Evolutionary conservation across 2,329 filamentous ascomycete genomes (phyloP).

Genomic region (Ambrosiella cleistominuta): DNA sequence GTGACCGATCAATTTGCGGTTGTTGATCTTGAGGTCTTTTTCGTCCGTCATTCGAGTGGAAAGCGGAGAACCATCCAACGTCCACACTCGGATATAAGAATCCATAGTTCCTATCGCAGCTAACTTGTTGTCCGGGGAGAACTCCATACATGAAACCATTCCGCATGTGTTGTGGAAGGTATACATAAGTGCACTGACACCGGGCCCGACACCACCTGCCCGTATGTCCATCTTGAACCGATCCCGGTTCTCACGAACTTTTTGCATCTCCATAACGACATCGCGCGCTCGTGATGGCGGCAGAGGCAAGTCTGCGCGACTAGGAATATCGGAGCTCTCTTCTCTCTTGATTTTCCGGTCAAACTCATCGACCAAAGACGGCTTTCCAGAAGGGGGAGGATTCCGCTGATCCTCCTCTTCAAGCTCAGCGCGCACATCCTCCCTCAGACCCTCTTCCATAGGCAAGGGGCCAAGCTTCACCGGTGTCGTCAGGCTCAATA

Average conservation of each 20-base stretch:
- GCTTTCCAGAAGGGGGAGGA: slow-evolving; percentile 51
- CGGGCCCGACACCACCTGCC: slow-evolving; percentile 66
- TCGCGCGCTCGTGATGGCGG: slow-evolving; percentile 79
- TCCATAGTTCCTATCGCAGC: slow-evolving; percentile 81
- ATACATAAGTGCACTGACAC: slow-evolving; percentile 86
- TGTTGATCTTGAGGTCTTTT: slow-evolving; percentile 42
- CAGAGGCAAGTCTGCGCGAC: slow-evolving; percentile 61
- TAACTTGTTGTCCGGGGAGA: slow-evolving; percentile 76
- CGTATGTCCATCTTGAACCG: slow-evolving; percentile 74
- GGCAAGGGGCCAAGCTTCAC: slow-evolving; percentile 68
- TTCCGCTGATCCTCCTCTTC: slow-evolving; percentile 68
- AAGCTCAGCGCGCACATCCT: slow-evolving; percentile 73
- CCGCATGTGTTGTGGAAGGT: slow-evolving; percentile 96
- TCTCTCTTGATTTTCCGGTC: slow-evolving; percentile 79
- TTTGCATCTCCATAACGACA: slow-evolving; percentile 85
- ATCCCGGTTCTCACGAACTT: slow-evolving; percentile 82
- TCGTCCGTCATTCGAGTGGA: slow-evolving; percentile 44
- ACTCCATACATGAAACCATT: slow-evolving; percentile 86
- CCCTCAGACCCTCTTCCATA: slow-evolving; percentile 64
- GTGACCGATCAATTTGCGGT: slow-evolving; percentile 67
- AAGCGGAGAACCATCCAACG: slow-evolving; percentile 68
- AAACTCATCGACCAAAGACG: slow-evolving; percentile 70
- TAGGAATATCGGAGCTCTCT: slow-evolving; percentile 69
- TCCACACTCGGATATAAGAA: slow-evolving; percentile 92
- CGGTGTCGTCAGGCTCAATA: slow-evolving; percentile 35